Percentiles rank a stretch among this genome's conserved stretches.
phyloP scores from a whole-genome alignment of 2,329 filamentous ascomycete species.

The Sporothrix pallida region DNA sequence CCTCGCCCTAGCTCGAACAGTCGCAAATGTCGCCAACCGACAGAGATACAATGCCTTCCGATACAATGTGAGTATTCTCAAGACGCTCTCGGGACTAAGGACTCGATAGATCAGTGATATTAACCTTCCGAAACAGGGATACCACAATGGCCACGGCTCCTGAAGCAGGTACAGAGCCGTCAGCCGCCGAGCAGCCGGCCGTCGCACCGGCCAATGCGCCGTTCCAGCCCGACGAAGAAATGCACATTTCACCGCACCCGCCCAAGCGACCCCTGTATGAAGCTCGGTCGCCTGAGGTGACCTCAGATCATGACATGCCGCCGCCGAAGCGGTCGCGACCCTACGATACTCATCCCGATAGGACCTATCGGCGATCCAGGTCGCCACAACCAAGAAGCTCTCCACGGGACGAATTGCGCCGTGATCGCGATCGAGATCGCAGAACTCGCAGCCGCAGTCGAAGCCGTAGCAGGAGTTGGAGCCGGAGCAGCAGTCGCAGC shows the following conservation, averaged over 20 bases:
- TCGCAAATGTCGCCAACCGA: neutral
- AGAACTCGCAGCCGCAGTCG: neutral
- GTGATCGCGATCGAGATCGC: neutral
- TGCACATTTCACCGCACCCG: constrained; percentile 20
- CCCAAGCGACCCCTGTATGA: constrained; percentile 10
- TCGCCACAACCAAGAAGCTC: neutral
- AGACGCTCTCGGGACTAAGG: no score
- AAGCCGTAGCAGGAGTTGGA: neutral
- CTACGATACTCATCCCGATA: neutral
- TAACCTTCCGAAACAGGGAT: neutral
- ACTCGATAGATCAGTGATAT: neutral
- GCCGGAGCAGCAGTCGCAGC: constrained; percentile 8
- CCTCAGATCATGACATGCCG: neutral
- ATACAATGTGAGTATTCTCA: neutral
- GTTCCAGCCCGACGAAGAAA: neutral
- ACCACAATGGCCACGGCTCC: neutral
- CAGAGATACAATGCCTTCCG: neutral
- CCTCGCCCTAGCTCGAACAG: neutral
- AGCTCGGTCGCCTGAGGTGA: neutral
- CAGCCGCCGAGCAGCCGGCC: neutral
- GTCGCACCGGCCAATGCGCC: neutral
- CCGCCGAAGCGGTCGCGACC: neutral
- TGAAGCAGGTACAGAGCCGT: constrained; percentile 1
- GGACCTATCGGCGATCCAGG: neutral
- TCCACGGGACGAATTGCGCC: neutral